Evolutionary conservation across 352 stramenopile species (phyloP), one percentile per base, ranked within the genome.

Genomic region (Globisporangium parvum): DNA sequence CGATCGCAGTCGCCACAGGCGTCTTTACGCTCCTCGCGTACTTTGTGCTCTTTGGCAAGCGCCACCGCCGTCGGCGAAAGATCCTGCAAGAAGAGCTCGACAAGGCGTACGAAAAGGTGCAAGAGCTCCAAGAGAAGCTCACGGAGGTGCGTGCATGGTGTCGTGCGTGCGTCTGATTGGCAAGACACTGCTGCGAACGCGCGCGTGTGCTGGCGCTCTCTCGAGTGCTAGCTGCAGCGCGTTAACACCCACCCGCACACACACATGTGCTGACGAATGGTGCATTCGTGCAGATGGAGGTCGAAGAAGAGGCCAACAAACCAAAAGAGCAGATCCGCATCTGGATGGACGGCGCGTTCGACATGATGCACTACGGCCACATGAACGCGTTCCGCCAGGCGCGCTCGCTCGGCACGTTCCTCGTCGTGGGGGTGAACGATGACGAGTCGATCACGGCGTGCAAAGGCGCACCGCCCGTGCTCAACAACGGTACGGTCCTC

Each of bases 361-460:
- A 99, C 71, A 96, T 99, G 80, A 98, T 99, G 92, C 97, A 99
- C 73, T 99, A 98, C 71, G 97, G 97, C 24, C 97, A 99, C 77
- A 98, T 99, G 96, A 99, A 99, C 75, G 97, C 96, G 11, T 99
- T 99, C 80, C 94, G 96, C 31, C 91, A 99, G 57, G 96, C 90
- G 39, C 73, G 89, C 47, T 88, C 95, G 10, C 78, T 99, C 6
- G 96, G 96, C 24, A 99, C 96, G 55, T 96, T 98, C 67, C 75
- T 99, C 0, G 91, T 99, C 37, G 97, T 99, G 2, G 97, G 97
- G n/a, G 90, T 99, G 21, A 99, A 99, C 69, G 96, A 96, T 47
- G 96, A 99, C 65, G 86, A 97, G 69, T 98, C 92, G 37, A 99
- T 99, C 67, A 97, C 85, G 40, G 70, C 85, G 44, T 99, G 95